Conservation (phyloP, 2,329 filamentous ascomycete genomes). For the Botrytis pseudocinerea region DNA sequence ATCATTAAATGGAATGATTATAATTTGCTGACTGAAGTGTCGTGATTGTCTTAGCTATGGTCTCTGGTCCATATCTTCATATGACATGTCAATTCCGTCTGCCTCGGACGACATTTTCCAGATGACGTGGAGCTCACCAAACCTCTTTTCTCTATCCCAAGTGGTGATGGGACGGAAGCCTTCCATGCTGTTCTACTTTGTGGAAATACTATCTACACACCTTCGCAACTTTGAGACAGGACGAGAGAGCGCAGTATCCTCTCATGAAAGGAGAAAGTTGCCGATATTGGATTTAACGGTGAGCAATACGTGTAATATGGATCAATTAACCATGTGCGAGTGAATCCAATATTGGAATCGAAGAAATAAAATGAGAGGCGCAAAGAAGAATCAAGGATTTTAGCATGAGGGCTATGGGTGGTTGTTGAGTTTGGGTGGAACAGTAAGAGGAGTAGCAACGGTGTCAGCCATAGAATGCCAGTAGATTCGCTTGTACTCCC, state of each 20-base stretch:
- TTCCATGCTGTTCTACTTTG: not conserved
- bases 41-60: not conserved
- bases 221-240: not conserved
- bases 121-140: not conserved
- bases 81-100: not conserved
- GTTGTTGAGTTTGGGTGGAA: not conserved
- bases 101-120: not conserved
- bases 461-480: not conserved
- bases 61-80: not conserved
- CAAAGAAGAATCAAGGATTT: not conserved
- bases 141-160: not conserved
- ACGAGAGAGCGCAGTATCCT: not conserved
- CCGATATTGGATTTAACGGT: too few species aligned
- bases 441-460: not conserved
- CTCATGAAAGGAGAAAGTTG: not conserved
- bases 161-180: not conserved
- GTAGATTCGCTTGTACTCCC: not conserved
- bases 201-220: not conserved
- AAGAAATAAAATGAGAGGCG: too few species aligned
- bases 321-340: not conserved
- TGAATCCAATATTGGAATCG: not conserved
- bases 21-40: not conserved
- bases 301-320: not conserved
- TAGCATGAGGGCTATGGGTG: not conserved
- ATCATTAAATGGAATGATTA: not conserved